Conservation (phyloP, 768 basidiomycete genomes). For the Hericium erinaceus region DNA sequence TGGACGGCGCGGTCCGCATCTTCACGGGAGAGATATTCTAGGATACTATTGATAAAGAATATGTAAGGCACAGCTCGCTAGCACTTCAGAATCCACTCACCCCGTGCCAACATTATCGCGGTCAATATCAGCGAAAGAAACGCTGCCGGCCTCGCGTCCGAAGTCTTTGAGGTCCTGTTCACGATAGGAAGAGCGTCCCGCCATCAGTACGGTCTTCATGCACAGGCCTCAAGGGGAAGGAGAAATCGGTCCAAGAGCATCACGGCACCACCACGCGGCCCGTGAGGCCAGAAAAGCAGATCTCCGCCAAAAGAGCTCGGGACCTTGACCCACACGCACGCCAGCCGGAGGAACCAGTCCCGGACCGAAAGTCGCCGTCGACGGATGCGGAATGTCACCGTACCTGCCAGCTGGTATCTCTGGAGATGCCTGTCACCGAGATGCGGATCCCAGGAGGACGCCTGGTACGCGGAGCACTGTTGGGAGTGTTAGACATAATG, state of each 20-base stretch:
- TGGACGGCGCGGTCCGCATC: conserved; percentile 93
- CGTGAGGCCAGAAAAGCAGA: neutral
- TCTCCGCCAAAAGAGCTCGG: neutral
- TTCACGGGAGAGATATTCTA: conserved; percentile 82
- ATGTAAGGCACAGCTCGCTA: neutral
- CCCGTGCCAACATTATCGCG: conserved; percentile 80
- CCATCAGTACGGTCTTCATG: conserved; percentile 2
- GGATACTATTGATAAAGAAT: conserved; percentile 42
- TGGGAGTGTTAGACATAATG: neutral
- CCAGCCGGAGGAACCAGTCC: neutral
- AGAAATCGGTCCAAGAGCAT: neutral
- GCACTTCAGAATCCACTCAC: conserved; percentile 34
- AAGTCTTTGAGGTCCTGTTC: conserved; percentile 95
- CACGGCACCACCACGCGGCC: neutral
- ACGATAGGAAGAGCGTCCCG: neutral
- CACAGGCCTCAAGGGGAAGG: neutral
- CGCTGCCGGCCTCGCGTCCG: conserved; percentile 86
- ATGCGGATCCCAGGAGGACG: conserved; percentile 78
- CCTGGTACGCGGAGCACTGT: conserved; percentile 48
- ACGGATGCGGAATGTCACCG: conserved; percentile 27
- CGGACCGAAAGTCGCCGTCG: neutral
- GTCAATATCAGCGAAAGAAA: conserved; percentile 93
- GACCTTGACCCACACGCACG: neutral
- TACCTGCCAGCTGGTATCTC: conserved; percentile 99
- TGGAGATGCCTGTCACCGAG: conserved; percentile 80